These are phyloP conservation scores for Picea mariana DNA, from an alignment of 83 land plant genomes.

Conservation along the genomic window DNA sequence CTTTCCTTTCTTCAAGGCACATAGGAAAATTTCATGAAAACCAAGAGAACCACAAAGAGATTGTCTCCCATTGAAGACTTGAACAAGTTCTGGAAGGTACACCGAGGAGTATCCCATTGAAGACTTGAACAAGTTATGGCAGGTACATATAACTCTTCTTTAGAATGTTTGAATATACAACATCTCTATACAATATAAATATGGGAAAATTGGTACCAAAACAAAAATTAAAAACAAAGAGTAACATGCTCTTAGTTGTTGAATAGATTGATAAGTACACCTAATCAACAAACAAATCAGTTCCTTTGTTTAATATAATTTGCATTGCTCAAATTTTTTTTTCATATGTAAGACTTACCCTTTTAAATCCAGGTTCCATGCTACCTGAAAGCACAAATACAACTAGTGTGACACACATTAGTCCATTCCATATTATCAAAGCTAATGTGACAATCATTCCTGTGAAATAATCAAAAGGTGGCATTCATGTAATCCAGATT, in stretches of 20 bases:
- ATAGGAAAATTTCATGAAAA: too few species aligned
- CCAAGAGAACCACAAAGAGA: background rate
- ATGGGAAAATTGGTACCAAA: background rate
- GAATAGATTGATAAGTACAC: background rate
- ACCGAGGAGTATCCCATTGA: too few species aligned
- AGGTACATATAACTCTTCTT: background rate
- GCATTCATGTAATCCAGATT: too few species aligned
- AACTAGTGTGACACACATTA: slow-evolving; percentile 89
- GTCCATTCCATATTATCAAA: slow-evolving; percentile 92
- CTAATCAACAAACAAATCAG: background rate
- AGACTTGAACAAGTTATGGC: background rate
- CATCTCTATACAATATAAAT: background rate
- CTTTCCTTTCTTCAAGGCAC: too few species aligned
- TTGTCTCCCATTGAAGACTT: too few species aligned
- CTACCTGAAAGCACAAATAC: slow-evolving; percentile 96
- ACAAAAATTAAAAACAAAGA: background rate
- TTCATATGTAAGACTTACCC: slow-evolving; percentile 45
- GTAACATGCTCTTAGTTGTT: background rate
- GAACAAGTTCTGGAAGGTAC: too few species aligned
- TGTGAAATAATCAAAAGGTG: slow-evolving; percentile 24
- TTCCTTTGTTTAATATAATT: background rate
- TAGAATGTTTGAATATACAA: background rate
- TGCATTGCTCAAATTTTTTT: background rate
- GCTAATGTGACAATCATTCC: slow-evolving; percentile 94
- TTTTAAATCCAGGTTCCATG: slow-evolving; percentile 96